A percentile compares a stretch with the other conserved stretches of the same genome.
Conservation (phyloP, 2,329 filamentous ascomycete genomes). For the Apiospora kogelbergensis region DNA sequence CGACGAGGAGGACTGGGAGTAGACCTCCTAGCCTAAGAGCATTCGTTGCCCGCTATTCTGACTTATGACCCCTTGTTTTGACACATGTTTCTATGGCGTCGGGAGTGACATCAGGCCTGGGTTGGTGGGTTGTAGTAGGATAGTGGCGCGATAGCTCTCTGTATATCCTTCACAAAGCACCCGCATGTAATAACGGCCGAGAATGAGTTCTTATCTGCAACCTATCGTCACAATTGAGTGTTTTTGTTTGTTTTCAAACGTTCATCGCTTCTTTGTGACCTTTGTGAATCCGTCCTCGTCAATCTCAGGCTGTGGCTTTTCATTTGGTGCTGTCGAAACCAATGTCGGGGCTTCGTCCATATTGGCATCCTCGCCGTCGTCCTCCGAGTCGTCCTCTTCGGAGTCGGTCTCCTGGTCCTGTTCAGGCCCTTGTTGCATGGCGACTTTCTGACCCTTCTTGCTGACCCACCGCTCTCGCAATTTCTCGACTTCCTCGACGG, state of each 20-base stretch:
- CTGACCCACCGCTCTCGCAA: conserved; percentile 64
- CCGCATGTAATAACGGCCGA: not conserved
- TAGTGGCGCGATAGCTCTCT: conserved; percentile 18
- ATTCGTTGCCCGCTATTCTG: not conserved
- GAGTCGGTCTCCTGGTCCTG: conserved; percentile 38
- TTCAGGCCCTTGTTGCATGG: conserved; percentile 31
- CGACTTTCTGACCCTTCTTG: conserved; percentile 58
- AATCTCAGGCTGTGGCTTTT: conserved; percentile 68
- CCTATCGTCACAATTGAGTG: not conserved
- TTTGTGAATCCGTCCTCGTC: conserved; percentile 83
- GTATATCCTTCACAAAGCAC: conserved; percentile 24
- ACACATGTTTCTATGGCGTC: conserved; percentile 20
- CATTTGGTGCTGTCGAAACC: conserved; percentile 46
- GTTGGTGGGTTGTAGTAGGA: conserved; percentile 19
- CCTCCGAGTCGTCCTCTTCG: conserved; percentile 61
- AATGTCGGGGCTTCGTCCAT: conserved; percentile 66
- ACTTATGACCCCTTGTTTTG: conserved; percentile 12
- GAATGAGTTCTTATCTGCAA: not conserved
- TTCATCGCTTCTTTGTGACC: conserved; percentile 64
- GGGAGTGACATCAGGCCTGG: conserved; percentile 18
- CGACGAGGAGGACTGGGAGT: conserved; percentile 48
- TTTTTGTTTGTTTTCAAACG: conserved; percentile 9
- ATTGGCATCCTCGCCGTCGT: conserved; percentile 60
- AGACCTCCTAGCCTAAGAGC: conserved; percentile 11
- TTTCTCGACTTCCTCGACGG: conserved; percentile 60